Conservation (phyloP, 371 early-diverging fungal species). For the Phascolomyces articulosus region DNA sequence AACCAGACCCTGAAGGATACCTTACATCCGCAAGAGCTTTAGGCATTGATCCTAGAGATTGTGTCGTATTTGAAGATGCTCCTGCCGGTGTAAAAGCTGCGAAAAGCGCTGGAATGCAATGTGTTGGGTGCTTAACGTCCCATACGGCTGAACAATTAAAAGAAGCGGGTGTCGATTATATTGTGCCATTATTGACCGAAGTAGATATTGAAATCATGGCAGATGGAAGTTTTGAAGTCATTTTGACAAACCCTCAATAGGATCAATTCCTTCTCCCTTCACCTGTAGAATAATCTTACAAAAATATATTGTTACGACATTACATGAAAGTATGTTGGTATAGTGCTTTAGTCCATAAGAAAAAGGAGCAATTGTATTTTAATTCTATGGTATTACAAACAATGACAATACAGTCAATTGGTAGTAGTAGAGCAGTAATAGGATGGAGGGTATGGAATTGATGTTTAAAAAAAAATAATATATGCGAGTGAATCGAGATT, state of each 20-base stretch:
- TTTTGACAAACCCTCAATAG: constrained; percentile 12
- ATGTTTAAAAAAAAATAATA: too few relatives aligned
- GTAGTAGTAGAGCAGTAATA: background rate
- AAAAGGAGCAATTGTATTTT: background rate
- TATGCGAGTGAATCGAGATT: too few relatives aligned
- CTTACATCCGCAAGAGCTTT: constrained; percentile 49
- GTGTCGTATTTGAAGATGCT: constrained; percentile 78
- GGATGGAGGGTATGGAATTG: background rate
- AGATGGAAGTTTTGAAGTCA: constrained; percentile 47
- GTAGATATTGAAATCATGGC: constrained; percentile 36
- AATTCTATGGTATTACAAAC: background rate
- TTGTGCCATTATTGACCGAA: constrained; percentile 54
- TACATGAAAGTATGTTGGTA: too few relatives aligned
- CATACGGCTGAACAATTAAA: constrained; percentile 57
- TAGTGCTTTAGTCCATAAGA: too few relatives aligned
- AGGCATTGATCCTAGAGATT: constrained; percentile 47
- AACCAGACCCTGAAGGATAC: constrained; percentile 73
- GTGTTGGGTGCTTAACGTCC: constrained; percentile 64
- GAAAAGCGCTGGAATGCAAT: constrained; percentile 55
- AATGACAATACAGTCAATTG: background rate
- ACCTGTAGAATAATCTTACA: too few relatives aligned
- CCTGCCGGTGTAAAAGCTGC: constrained; percentile 65
- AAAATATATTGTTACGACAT: too few relatives aligned
- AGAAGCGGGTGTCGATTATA: constrained; percentile 59
- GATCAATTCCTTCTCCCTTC: background rate